Conservation (phyloP, 176 grass and related monocot genomes). For the Triticum timopheevii region DNA sequence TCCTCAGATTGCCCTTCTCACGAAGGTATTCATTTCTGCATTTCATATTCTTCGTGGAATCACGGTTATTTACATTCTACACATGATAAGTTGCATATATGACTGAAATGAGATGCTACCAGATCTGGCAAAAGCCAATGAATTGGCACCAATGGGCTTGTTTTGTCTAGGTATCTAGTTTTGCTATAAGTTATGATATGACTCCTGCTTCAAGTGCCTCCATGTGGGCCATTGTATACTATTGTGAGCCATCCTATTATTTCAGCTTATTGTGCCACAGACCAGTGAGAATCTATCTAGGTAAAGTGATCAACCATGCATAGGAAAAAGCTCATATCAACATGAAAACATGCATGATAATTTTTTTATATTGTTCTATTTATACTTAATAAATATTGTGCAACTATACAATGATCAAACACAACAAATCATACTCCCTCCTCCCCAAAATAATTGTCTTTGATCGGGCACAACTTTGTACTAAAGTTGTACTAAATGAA, state of each 20-base stretch:
- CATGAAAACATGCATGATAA: no score
- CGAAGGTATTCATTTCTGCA: slow-evolving; percentile 55
- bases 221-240: background rate
- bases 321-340: no score
- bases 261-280: background rate
- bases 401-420: no score
- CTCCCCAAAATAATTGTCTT: no score
- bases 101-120: background rate
- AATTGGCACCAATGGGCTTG: background rate
- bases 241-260: background rate
- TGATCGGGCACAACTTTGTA: no score
- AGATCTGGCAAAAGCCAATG: background rate
- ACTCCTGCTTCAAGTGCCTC: slow-evolving; percentile 2
- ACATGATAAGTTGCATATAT: background rate
- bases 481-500: no score
- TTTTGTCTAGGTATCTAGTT: slow-evolving; percentile 11
- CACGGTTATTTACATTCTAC: background rate
- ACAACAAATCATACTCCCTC: no score
- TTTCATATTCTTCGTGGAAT: background rate
- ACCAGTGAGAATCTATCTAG: background rate
- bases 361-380: no score
- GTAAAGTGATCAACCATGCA: background rate
- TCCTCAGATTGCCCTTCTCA: slow-evolving; percentile 85
- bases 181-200: background rate
- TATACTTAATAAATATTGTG: no score